These are phyloP conservation scores for Solanum clarkiae DNA, from an alignment of 257 asterid genomes.

Conservation along the genomic window DNA sequence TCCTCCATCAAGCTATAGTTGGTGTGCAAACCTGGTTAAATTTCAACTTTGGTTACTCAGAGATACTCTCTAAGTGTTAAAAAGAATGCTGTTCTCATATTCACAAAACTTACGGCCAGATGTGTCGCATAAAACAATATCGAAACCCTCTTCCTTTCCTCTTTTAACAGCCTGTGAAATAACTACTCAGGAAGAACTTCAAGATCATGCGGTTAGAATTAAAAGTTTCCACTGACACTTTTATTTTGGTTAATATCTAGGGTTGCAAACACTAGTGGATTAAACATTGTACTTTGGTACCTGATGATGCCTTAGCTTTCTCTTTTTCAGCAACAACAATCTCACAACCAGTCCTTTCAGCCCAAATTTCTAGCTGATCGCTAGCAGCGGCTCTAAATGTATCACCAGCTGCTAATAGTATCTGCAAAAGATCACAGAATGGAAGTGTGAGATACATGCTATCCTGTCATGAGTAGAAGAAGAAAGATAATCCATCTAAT, in stretches of 20 bases:
- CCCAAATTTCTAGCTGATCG: slow-evolving; percentile 94
- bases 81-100: neutral
- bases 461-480: neutral
- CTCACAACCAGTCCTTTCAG: slow-evolving; percentile 90
- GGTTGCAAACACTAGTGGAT: neutral
- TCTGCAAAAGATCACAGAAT: slow-evolving; percentile 21
- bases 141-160: slow-evolving; percentile 69
- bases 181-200: slow-evolving; percentile 77
- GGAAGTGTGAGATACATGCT: neutral
- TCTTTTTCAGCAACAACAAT: slow-evolving; percentile 79
- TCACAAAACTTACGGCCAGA: slow-evolving; percentile 74
- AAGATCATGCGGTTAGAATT: slow-evolving; percentile 25
- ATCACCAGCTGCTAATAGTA: slow-evolving; percentile 94
- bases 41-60: neutral
- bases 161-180: slow-evolving; percentile 91
- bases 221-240: neutral
- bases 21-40: slow-evolving; percentile 68
- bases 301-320: slow-evolving; percentile 82
- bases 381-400: slow-evolving; percentile 99
- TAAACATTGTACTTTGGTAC: slow-evolving; percentile 17
- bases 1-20: slow-evolving; percentile 98
- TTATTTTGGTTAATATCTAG: neutral
- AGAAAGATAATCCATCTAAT: neutral
- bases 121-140: slow-evolving; percentile 83
- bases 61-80: neutral